Conservation (phyloP, 495 filamentous ascomycete species). For the Penicillium subrubescens region DNA sequence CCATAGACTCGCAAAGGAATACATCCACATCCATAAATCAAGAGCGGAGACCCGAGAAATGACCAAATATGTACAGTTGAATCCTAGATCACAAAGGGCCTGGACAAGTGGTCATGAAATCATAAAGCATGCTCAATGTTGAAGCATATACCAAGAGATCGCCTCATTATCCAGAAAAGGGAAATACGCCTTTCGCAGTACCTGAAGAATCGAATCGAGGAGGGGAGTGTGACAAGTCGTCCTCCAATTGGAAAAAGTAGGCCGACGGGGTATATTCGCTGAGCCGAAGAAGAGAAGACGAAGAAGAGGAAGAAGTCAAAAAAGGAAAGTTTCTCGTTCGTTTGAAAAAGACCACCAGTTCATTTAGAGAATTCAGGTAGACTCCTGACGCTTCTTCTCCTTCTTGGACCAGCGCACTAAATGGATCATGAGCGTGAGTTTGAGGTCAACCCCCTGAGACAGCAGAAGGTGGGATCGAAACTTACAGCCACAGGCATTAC, state of each 20-base stretch:
- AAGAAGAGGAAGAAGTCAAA: conserved; percentile 1
- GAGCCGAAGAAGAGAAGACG: conserved; percentile 5
- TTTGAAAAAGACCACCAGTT: not conserved
- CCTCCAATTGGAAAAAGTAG: not conserved
- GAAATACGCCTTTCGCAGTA: not conserved
- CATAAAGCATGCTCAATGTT: conserved; percentile 14
- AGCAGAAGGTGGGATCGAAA: conserved; percentile 14
- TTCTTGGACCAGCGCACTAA: conserved; percentile 75
- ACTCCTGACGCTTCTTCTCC: conserved; percentile 64
- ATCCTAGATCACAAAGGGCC: not conserved
- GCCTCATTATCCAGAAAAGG: not conserved
- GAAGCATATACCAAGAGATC: not conserved
- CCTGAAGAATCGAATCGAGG: not conserved
- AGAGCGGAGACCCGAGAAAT: conserved; percentile 3
- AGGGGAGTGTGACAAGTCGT: not conserved
- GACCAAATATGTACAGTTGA: conserved; percentile 12
- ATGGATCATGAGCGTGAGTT: conserved; percentile 1
- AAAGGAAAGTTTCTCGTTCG: not conserved
- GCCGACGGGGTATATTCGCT: conserved; percentile 1
- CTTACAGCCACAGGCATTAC: conserved; percentile 91
- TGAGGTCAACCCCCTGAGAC: not conserved
- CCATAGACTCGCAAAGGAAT: not conserved
- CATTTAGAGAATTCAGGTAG: conserved; percentile 6
- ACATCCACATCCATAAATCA: not conserved
- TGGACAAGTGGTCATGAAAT: conserved; percentile 17